phyloP scores from a whole-genome alignment of 2,329 filamentous ascomycete genomes.

The Colletotrichum spinosum region DNA sequence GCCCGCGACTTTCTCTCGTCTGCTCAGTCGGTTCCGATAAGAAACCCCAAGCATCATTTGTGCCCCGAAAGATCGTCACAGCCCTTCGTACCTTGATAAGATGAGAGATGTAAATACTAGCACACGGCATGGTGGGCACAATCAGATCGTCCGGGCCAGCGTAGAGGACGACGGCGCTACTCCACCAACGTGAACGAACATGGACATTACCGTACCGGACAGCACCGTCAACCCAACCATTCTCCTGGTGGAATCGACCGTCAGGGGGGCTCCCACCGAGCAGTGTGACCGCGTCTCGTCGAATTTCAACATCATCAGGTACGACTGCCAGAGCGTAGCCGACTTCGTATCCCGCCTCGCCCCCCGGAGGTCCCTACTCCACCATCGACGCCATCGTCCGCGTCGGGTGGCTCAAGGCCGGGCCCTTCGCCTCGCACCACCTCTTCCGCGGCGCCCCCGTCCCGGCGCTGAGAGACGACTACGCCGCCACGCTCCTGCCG shows the following conservation, averaged over 20 bases:
- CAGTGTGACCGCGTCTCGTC: accelerated
- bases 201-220: too few species aligned
- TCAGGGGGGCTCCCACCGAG: not conserved
- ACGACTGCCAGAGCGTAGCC: slow-evolving; percentile 1
- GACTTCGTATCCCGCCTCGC: not conserved
- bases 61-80: too few species aligned
- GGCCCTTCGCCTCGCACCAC: slow-evolving; percentile 6
- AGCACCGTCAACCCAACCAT: not conserved
- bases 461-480: not conserved
- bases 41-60: too few species aligned
- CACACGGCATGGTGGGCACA: too few species aligned
- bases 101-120: too few species aligned
- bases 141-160: too few species aligned
- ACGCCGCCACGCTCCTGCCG: slow-evolving; percentile 1
- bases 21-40: too few species aligned
- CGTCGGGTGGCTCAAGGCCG: slow-evolving; percentile 8
- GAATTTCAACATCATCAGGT: not conserved
- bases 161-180: too few species aligned
- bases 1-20: too few species aligned
- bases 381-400: not conserved
- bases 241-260: not conserved
- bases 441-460: not conserved
- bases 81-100: too few species aligned
- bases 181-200: too few species aligned
- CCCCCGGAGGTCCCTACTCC: not conserved